Evolutionary conservation across 768 basidiomycete species (phyloP).

Genomic region (Xerocomellus amylosporus): DNA sequence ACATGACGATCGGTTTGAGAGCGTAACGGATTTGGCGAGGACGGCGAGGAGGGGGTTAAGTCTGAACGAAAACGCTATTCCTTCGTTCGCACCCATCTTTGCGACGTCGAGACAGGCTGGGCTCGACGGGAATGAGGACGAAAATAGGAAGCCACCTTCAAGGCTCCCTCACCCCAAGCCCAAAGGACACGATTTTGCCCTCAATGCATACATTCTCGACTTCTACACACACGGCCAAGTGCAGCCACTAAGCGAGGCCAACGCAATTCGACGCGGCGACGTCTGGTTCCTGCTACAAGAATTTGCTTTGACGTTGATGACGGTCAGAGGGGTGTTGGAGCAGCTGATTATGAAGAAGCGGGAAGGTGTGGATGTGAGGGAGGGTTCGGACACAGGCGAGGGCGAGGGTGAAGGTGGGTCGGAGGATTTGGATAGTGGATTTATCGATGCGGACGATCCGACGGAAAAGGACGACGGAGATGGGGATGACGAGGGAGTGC

Average conservation of each 20-base stretch:
- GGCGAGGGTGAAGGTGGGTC: constrained; percentile 4
- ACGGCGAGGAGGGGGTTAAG: constrained; percentile 53
- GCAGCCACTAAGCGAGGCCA: constrained; percentile 45
- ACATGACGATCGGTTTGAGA: constrained; percentile 52
- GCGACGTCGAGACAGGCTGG: constrained; percentile 20
- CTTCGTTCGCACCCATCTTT: constrained; percentile 44
- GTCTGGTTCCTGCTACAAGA: constrained; percentile 65
- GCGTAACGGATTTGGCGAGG: constrained; percentile 48
- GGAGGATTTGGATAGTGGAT: constrained; percentile 34
- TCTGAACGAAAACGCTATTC: constrained; percentile 59
- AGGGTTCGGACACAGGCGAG: constrained; percentile 15
- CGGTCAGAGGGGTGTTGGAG: constrained; percentile 49
- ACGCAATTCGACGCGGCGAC: constrained; percentile 59
- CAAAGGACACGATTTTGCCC: constrained; percentile 19
- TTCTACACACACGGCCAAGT: constrained; percentile 67
- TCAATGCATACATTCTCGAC: constrained; percentile 68
- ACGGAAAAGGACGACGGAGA: constrained; percentile 24
- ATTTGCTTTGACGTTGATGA: constrained; percentile 49
- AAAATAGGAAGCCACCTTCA: not conserved
- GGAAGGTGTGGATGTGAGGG: constrained; percentile 8
- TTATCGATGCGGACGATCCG: constrained; percentile 27
- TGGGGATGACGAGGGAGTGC: constrained; percentile 22
- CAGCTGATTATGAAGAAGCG: constrained; percentile 39
- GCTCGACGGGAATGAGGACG: not conserved
- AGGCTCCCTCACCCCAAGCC: not conserved